A percentile compares a stretch with the other conserved stretches of the same genome.
These are phyloP conservation scores for Strigomonas culicis DNA, from an alignment of 208 protist genomes.

Conservation along the genomic window DNA sequence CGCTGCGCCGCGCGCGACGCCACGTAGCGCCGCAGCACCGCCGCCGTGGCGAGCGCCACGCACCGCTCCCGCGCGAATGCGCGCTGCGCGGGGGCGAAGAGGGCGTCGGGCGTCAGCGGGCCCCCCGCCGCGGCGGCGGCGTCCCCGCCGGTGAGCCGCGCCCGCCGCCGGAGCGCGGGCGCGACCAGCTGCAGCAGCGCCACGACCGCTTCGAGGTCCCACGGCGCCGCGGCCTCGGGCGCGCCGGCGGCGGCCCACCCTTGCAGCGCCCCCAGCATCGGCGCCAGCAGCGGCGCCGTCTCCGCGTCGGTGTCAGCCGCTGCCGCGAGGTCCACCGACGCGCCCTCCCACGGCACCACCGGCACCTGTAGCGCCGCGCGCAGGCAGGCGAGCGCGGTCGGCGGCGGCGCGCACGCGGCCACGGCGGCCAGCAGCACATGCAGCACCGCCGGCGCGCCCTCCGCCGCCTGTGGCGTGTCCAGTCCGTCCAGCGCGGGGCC, in stretches of 20 bases:
- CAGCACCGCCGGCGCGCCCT: neutral
- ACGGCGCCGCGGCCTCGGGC: conserved; percentile 3
- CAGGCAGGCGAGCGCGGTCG: neutral
- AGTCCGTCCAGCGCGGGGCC: neutral
- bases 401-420: too few relatives aligned
- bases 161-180: neutral
- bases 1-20: neutral
- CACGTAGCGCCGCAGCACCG: neutral
- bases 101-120: too few relatives aligned
- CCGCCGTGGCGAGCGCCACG: neutral
- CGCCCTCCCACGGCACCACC: too few relatives aligned
- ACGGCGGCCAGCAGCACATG: neutral
- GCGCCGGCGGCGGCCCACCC: neutral
- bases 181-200: conserved; percentile 29
- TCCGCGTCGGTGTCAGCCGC: neutral
- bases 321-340: neutral
- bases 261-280: neutral
- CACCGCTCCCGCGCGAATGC: neutral
- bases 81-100: neutral
- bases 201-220: conserved; percentile 36
- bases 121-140: too few relatives aligned
- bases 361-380: neutral
- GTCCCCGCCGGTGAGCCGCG: neutral
- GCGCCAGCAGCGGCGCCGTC: neutral
- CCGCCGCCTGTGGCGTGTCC: too few relatives aligned